Conservation (phyloP, 768 basidiomycete species). For the Psilocybe sp. region DNA sequence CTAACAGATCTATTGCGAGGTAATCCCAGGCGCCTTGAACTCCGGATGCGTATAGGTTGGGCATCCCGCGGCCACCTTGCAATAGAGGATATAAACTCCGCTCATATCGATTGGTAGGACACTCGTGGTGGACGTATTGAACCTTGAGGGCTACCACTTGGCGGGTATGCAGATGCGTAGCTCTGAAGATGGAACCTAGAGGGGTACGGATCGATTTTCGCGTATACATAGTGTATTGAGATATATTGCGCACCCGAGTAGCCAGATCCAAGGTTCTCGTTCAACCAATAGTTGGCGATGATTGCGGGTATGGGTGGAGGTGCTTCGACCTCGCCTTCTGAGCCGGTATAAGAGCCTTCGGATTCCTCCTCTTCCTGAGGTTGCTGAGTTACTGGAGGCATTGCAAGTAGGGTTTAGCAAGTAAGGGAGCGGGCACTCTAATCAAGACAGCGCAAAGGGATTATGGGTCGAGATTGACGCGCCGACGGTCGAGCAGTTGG, state of each 20-base stretch:
- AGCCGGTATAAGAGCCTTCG: conserved; percentile 8
- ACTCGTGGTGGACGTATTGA: conserved; percentile 66
- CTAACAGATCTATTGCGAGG: conserved; percentile 76
- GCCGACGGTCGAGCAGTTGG: too few species aligned
- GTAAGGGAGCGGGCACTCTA: too few species aligned
- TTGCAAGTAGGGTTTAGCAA: background rate
- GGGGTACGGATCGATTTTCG: background rate
- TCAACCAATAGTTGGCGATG: conserved; percentile 64
- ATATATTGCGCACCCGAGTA: conserved; percentile 55
- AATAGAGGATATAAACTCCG: conserved; percentile 64
- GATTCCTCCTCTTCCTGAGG: conserved; percentile 16
- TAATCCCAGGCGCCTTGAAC: conserved; percentile 60
- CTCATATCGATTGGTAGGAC: conserved; percentile 75
- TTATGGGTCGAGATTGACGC: too few species aligned
- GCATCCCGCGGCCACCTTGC: conserved; percentile 74
- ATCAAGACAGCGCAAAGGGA: too few species aligned
- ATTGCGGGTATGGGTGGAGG: conserved; percentile 29
- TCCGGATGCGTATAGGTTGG: conserved; percentile 63
- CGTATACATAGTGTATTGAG: background rate
- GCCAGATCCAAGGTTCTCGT: conserved; percentile 62
- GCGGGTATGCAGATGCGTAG: conserved; percentile 51
- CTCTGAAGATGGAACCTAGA: conserved; percentile 69
- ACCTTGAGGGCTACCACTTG: conserved; percentile 73
- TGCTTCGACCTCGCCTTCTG: conserved; percentile 9
- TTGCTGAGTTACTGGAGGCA: conserved; percentile 2